Base-by-base conservation (phyloP, 129 eudicot genomes). In the Centaurea solstitialis region DNA sequence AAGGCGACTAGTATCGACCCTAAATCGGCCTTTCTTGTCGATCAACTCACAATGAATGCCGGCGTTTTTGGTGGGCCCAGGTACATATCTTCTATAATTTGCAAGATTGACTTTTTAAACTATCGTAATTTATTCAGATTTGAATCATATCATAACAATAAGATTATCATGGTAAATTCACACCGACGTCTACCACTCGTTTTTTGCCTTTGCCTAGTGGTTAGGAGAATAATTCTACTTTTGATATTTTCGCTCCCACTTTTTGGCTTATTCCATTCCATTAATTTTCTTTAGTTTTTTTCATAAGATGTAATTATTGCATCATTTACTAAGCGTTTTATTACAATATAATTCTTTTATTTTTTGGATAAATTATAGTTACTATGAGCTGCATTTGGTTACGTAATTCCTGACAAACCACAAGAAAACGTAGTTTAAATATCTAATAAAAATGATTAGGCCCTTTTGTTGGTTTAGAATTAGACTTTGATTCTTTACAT, bases 1-100 rank as follows among this genome's bases (percentile, higher is more conserved):
- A 81, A 68, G 75, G 90, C 90, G 38, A 76, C 88, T 4, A 87
- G 90, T 66, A 35, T 84, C 13, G 82, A 82, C 15, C 81, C 90
- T 68, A 81, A 72, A 23, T 78, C 90, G 0, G 82, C 88, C 37
- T 72, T 53, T 17, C 82, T 87, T 15, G 82, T 87, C 20, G 84
- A 75, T 62, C 84, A 77, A 66, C 83, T 87, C 65, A 87, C 90
- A 1, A 73, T 73, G 66, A 75, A 65, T 5, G 80, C 88, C 0
- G 90, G 90, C 66, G 84, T 79, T 23, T 82, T 87, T 39, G 83
- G 86, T 80, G 74, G 68, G 15, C 85, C 65, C 28, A 82, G 86
- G 86, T 82, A 82, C 47, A 23, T 9, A 1, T 40, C 33, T 68
- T 11, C 18, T 72, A 35, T 41, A 26, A 7, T 5, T 39, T 40